Percentiles rank a stretch among this genome's conserved stretches.
These are phyloP conservation scores for Phytophthora pinifolia DNA, from an alignment of 352 stramenopile genomes.

Conservation along the genomic window DNA sequence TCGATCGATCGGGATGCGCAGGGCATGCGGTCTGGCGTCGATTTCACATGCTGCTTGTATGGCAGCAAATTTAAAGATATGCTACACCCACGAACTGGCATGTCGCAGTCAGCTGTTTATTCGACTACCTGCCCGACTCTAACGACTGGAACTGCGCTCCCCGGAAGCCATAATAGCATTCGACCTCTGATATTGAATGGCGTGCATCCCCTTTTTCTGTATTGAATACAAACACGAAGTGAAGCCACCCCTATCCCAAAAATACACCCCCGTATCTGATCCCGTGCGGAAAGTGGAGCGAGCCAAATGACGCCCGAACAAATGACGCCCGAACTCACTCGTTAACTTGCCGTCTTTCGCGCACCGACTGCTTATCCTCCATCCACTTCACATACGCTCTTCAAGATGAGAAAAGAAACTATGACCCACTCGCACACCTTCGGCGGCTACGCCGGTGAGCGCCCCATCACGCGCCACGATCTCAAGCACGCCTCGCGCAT, in stretches of 20 bases:
- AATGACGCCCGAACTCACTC: slow-evolving; percentile 30
- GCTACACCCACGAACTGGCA: neutral
- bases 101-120: slow-evolving; percentile 18
- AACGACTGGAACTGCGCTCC: slow-evolving; percentile 12
- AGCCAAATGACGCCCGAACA: slow-evolving; percentile 21
- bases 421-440: slow-evolving; percentile 53
- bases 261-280: slow-evolving; percentile 16
- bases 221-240: slow-evolving; percentile 1
- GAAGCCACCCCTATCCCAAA: neutral
- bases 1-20: slow-evolving; percentile 6
- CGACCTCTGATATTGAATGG: slow-evolving; percentile 1
- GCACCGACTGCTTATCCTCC: no score
- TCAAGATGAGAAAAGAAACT: slow-evolving; percentile 50
- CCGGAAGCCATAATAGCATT: neutral
- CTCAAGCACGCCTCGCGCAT: slow-evolving; percentile 87
- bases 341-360: slow-evolving; percentile 15
- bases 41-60: slow-evolving; percentile 3
- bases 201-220: neutral
- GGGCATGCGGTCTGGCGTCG: slow-evolving; percentile 7
- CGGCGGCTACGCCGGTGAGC: slow-evolving; percentile 33
- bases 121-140: slow-evolving; percentile 11
- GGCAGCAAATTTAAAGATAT: neutral
- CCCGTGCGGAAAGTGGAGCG: slow-evolving; percentile 9
- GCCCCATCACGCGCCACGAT: slow-evolving; percentile 63
- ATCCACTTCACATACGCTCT: neutral